Conservation (phyloP, 108 stramenopile species). For the Aureococcus anophagefferens region DNA sequence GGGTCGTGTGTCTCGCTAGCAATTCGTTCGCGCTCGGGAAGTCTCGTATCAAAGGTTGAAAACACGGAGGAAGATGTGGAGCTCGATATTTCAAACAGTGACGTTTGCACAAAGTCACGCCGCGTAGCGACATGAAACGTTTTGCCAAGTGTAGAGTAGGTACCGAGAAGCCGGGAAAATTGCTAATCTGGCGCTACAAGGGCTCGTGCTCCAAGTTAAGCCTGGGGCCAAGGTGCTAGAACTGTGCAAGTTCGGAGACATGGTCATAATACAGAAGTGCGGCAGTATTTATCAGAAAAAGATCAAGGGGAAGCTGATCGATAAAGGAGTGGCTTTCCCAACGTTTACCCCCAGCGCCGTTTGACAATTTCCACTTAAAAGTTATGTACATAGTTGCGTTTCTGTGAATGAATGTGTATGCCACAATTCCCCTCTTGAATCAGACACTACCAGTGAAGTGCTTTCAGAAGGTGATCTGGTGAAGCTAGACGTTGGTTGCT, state of each 20-base stretch:
- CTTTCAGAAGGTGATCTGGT: conserved; percentile 91
- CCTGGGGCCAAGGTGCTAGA: conserved; percentile 82
- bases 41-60: too few species aligned
- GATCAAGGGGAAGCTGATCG: conserved; percentile 64
- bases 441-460: conserved; percentile 45
- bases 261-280: conserved; percentile 54
- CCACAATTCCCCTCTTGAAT: conserved; percentile 85
- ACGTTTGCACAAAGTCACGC: conserved; percentile 91
- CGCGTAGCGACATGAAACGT: too few species aligned
- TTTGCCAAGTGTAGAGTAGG: too few species aligned
- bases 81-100: conserved; percentile 37
- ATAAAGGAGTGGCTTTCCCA: conserved; percentile 96
- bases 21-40: too few species aligned
- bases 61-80: conserved; percentile 34
- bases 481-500: conserved; percentile 97
- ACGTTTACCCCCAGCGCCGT: conserved; percentile 32
- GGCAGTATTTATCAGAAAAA: conserved; percentile 69
- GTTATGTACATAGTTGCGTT: conserved; percentile 47
- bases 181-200: conserved; percentile 79
- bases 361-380: too few species aligned
- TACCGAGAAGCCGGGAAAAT: conserved; percentile 98
- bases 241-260: conserved; percentile 60
- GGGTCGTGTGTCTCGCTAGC: too few species aligned
- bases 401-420: conserved; percentile 96
- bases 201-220: conserved; percentile 70